phyloP scores from a whole-genome alignment of 2,329 filamentous ascomycete genomes.

The Apiospora kogelbergensis region DNA sequence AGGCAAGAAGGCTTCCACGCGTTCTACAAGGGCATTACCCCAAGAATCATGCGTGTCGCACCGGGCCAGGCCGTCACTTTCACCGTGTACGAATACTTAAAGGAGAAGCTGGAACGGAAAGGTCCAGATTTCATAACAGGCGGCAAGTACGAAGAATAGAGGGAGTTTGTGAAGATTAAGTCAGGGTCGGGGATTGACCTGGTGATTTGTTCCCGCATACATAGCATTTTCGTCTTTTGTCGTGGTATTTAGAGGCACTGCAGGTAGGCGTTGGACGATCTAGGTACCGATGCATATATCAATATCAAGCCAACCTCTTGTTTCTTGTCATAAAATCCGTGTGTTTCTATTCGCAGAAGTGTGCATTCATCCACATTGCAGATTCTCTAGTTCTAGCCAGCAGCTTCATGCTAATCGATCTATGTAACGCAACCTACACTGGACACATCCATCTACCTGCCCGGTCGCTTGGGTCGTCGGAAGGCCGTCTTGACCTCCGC shows the following conservation, averaged over 20 bases:
- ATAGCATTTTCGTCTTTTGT: slow-evolving; percentile 12
- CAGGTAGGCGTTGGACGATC: background rate
- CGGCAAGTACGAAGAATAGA: slow-evolving; percentile 67
- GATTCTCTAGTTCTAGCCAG: background rate
- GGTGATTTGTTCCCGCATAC: background rate
- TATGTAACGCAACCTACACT: background rate
- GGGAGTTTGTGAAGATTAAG: background rate
- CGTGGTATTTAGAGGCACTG: slow-evolving; percentile 11
- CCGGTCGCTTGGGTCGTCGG: slow-evolving; percentile 76
- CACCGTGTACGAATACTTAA: slow-evolving; percentile 77
- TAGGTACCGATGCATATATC: background rate
- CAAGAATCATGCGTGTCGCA: slow-evolving; percentile 94
- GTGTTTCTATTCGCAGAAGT: background rate
- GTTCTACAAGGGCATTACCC: slow-evolving; percentile 99
- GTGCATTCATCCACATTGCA: background rate
- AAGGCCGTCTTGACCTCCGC: slow-evolving; percentile 67
- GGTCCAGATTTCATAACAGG: slow-evolving; percentile 58
- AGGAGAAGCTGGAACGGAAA: slow-evolving; percentile 69
- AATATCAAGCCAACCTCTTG: background rate
- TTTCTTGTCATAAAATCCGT: background rate
- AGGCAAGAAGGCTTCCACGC: slow-evolving; percentile 90
- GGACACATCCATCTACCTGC: slow-evolving; percentile 45
- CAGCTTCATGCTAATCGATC: background rate
- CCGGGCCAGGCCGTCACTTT: slow-evolving; percentile 84
- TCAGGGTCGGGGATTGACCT: background rate